Conservation (phyloP, 176 grass and related monocot species). For the Echinochloa phyllopogon region DNA sequence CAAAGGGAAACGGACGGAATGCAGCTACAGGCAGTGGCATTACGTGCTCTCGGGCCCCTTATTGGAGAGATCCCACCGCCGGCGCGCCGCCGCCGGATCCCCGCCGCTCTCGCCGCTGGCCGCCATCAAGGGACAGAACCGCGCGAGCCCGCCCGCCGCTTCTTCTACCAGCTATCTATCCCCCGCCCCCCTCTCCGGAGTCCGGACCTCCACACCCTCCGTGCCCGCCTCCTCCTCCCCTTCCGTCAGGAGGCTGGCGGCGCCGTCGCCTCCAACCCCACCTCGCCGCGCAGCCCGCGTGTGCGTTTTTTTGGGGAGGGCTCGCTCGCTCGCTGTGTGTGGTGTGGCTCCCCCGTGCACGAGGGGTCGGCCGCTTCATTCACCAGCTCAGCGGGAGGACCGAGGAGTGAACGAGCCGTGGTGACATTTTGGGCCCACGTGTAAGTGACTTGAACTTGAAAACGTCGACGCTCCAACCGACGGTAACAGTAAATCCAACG, state of each 20-base stretch:
- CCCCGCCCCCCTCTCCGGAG: not conserved
- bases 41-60: slow-evolving; percentile 53
- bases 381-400: not conserved
- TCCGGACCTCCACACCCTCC: not conserved
- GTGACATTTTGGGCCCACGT: slow-evolving; percentile 5
- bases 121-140: slow-evolving; percentile 38
- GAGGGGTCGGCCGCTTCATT: slow-evolving; percentile 18
- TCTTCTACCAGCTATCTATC: not conserved
- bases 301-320: not conserved
- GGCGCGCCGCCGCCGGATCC: slow-evolving; percentile 48
- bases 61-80: slow-evolving; percentile 58
- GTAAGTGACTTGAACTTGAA: not conserved
- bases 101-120: slow-evolving; percentile 47
- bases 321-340: not conserved
- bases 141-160: slow-evolving; percentile 20
- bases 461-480: not conserved
- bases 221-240: not conserved
- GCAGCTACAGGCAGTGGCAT: not conserved
- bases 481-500: slow-evolving; percentile 24
- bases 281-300: slow-evolving; percentile 15
- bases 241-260: not conserved
- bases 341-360: slow-evolving; percentile 39
- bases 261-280: slow-evolving; percentile 14
- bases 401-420: not conserved
- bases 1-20: slow-evolving; percentile 17